Base-by-base conservation (phyloP, 495 filamentous ascomycete genomes). In the Aspergillus affinis region DNA sequence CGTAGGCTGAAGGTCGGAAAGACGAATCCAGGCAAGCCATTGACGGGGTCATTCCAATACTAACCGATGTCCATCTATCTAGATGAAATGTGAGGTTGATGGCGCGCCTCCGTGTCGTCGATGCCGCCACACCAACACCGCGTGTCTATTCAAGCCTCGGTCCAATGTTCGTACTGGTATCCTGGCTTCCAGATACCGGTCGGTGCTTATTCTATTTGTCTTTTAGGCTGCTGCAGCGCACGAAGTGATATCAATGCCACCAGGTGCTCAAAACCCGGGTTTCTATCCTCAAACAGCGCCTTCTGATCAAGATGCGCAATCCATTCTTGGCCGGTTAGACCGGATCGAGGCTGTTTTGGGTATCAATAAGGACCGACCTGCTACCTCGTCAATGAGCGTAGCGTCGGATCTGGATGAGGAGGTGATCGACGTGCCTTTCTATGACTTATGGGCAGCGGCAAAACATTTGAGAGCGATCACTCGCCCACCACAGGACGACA, bases 51-150 rank as follows among this genome's bases (percentile, higher is more conserved):
- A 23, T 51, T 10, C 18, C 7, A n/a, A 19, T 32, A 52, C 57
- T 65, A 45, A 64, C 54, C 32, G 17, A 1, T 41, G 36, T 15
- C 23, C 23, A 26, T 32, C 1, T 12, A 21, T 20, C 18, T 15
- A 74, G 71, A 78, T 78, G 75, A 72, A 69, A 72, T 78, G 75
- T 64, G 71, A 75, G 55, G 71, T 76, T 1, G 70, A 74, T 46
- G 72, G 70, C n/a, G 30, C 60, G 44, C 65, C 72, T 45, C 70
- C 73, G 15, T 76, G 74, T 63, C 71, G 71, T 45, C 68, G 75
- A 55, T 78, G 75, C 54, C 59, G 64, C 48, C 65, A 65, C n/a
- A 68, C 59, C 48, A 66, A 69, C n/a, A 59, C 66, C 6, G 46
- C 70, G 29, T 78, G 75, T 60, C 57, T 78, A 17, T 78, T 78